These are phyloP conservation scores for Amanita polypyramis DNA, from an alignment of 768 basidiomycete genomes.

Conservation along the genomic window DNA sequence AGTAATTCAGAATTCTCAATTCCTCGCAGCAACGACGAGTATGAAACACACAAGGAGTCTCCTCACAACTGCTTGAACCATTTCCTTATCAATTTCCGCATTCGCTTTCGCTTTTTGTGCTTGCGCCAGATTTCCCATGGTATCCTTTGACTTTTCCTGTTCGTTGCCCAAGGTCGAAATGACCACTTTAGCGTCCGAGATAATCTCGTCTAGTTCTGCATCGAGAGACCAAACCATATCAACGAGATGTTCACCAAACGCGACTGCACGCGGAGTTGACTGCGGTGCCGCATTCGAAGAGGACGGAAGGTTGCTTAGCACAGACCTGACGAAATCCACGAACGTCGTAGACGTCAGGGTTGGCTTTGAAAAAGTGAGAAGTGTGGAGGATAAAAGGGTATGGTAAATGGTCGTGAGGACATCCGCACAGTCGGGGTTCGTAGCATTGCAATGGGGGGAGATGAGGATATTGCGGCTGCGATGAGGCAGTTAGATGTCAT, in stretches of 20 bases:
- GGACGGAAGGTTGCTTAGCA: slow-evolving; percentile 53
- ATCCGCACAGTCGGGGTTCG: slow-evolving; percentile 41
- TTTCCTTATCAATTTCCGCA: slow-evolving; percentile 55
- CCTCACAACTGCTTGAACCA: slow-evolving; percentile 46
- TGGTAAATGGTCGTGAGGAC: slow-evolving; percentile 59
- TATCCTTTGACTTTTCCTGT: slow-evolving; percentile 17
- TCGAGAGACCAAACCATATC: slow-evolving; percentile 81
- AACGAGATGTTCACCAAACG: slow-evolving; percentile 62
- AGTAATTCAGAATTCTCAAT: slow-evolving; percentile 4
- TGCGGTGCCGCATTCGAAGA: slow-evolving; percentile 54
- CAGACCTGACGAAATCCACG: slow-evolving; percentile 53
- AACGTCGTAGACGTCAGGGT: slow-evolving; percentile 39
- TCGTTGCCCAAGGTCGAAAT: slow-evolving; percentile 24
- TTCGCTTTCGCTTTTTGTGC: slow-evolving; percentile 37
- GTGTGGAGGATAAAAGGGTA: slow-evolving; percentile 48
- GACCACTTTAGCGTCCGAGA: slow-evolving; percentile 41
- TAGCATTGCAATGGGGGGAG: slow-evolving; percentile 47
- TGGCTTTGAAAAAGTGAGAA: slow-evolving; percentile 44
- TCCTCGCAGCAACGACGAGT: not conserved
- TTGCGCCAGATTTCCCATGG: slow-evolving; percentile 18
- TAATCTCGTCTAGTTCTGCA: slow-evolving; percentile 61
- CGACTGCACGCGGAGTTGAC: slow-evolving; percentile 27
- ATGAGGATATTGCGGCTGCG: slow-evolving; percentile 52
- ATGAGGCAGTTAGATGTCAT: slow-evolving; percentile 11
- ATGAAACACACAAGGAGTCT: slow-evolving; percentile 43